Evolutionary conservation across 2,329 filamentous ascomycete genomes (phyloP).

Genomic region (Lachnellula subtilissima): DNA sequence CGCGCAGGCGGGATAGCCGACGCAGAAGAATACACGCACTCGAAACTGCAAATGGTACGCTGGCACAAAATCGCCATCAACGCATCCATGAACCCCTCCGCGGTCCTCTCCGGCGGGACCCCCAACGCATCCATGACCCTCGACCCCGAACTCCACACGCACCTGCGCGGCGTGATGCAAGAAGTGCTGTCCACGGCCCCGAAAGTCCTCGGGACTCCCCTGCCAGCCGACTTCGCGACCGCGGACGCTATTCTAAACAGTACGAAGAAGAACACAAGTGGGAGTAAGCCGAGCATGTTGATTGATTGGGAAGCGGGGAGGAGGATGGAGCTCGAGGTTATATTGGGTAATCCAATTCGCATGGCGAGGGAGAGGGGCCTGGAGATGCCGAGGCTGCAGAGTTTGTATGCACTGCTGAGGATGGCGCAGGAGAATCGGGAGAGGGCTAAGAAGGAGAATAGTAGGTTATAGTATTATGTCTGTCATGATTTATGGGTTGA

Average conservation of each 20-base stretch:
- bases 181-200: conserved; percentile 64
- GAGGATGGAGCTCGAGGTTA: conserved; percentile 52
- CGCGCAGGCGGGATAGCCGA: conserved; percentile 55
- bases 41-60: conserved; percentile 63
- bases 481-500: too few species aligned
- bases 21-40: conserved; percentile 58
- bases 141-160: conserved; percentile 57
- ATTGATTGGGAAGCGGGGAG: conserved; percentile 49
- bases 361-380: conserved; percentile 46
- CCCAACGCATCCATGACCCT: conserved; percentile 62
- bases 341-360: conserved; percentile 50
- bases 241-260: conserved; percentile 59
- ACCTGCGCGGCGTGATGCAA: conserved; percentile 62
- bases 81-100: conserved; percentile 68
- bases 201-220: conserved; percentile 54
- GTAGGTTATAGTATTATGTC: conserved; percentile 13
- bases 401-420: conserved; percentile 49
- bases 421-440: conserved; percentile 43
- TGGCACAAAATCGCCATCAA: conserved; percentile 79
- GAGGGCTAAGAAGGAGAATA: conserved; percentile 5
- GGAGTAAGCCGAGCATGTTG: conserved; percentile 51
- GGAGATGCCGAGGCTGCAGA: conserved; percentile 50
- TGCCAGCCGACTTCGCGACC: conserved; percentile 55
- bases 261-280: conserved; percentile 57
- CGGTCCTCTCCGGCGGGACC: conserved; percentile 59